Conservation (phyloP, 192 early-diverging fungal species). For the Haplosporangium gracile region DNA sequence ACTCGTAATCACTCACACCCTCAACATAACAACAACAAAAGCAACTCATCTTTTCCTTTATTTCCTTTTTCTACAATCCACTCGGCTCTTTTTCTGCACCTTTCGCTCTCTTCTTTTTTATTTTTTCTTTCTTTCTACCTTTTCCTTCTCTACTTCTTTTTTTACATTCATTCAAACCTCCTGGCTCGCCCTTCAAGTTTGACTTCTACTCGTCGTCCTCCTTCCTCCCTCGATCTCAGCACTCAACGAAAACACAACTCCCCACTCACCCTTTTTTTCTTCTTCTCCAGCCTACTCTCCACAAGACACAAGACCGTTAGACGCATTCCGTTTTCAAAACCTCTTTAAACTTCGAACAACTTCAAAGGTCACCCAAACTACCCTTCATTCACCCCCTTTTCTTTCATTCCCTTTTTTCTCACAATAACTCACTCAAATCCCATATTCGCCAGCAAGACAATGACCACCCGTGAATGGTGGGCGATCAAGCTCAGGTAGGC, state of each 20-base stretch:
- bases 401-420: background rate
- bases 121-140: background rate
- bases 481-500: constrained; percentile 52
- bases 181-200: too few relatives aligned
- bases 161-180: background rate
- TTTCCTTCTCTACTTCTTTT: background rate
- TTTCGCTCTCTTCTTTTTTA: background rate
- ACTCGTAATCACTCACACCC: background rate
- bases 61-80: background rate
- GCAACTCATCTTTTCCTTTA: background rate
- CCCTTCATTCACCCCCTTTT: background rate
- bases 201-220: background rate
- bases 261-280: constrained; percentile 9
- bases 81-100: background rate
- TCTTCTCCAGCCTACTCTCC: background rate
- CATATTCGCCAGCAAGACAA: constrained; percentile 14
- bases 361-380: background rate
- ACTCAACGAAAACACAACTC: constrained; percentile 1
- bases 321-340: too few relatives aligned
- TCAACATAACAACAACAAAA: background rate
- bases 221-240: background rate
- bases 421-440: background rate
- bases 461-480: constrained; percentile 55
- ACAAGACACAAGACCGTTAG: background rate
- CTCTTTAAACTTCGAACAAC: background rate